phyloP scores from a whole-genome alignment of 495 filamentous ascomycete species.

The Neurospora sp. region DNA sequence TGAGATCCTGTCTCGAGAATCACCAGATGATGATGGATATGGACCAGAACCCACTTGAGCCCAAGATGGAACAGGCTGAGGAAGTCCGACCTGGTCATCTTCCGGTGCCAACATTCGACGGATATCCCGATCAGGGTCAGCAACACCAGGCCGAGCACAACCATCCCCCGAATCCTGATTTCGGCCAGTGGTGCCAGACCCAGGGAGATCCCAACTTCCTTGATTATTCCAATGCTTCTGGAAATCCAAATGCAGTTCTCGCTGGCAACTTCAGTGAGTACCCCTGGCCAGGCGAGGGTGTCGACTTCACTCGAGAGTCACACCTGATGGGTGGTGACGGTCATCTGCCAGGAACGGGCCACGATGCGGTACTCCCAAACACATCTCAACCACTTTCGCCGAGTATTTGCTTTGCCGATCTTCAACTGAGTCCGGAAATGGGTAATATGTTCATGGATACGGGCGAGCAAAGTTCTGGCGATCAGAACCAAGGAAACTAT shows the following conservation, averaged over 20 bases:
- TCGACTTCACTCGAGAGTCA: background rate
- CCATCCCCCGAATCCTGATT: background rate
- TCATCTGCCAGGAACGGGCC: background rate
- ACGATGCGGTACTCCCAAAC: background rate
- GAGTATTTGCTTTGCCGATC: background rate
- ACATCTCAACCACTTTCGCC: background rate
- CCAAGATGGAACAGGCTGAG: background rate
- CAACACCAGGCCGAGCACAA: background rate
- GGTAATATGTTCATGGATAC: background rate
- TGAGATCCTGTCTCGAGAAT: background rate
- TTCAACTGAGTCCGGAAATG: background rate
- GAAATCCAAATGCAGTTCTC: background rate
- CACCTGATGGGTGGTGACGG: background rate
- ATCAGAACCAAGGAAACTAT: background rate
- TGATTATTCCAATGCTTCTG: background rate
- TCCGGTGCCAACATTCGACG: background rate
- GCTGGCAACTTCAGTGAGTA: background rate
- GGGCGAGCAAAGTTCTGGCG: background rate
- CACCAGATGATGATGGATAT: background rate
- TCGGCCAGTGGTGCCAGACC: background rate
- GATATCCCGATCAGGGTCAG: background rate
- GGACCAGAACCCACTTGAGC: background rate
- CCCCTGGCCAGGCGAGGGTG: background rate
- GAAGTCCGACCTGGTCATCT: background rate
- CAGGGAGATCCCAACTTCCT: background rate